phyloP scores from a whole-genome alignment of 2,329 filamentous ascomycete genomes.

The Tolypocladium guangdongense region DNA sequence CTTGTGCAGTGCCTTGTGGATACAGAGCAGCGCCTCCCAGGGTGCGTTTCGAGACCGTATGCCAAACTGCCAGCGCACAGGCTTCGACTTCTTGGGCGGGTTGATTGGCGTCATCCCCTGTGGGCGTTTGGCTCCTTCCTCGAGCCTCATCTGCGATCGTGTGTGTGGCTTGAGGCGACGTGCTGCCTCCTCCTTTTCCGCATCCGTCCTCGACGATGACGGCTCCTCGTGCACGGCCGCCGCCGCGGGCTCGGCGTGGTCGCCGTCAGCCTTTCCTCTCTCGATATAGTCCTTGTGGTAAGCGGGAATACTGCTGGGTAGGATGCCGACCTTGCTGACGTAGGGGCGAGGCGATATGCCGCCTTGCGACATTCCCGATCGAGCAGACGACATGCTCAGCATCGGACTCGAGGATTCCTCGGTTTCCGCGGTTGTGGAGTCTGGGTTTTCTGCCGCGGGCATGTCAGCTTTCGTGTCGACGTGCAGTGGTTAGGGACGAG shows the following conservation, averaged over 20 bases:
- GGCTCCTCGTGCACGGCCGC: constrained; percentile 37
- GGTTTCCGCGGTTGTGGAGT: constrained; percentile 21
- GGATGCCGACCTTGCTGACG: constrained; percentile 78
- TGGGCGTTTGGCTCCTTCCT: constrained; percentile 49
- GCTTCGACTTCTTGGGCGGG: constrained; percentile 61
- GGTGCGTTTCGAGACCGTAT: constrained; percentile 91
- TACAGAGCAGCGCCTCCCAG: constrained; percentile 86
- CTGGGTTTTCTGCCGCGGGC: constrained; percentile 20
- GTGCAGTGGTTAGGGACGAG: neutral
- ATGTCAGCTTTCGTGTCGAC: constrained; percentile 9
- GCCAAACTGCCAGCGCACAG: constrained; percentile 94
- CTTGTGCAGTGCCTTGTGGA: constrained; percentile 82
- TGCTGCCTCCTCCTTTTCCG: constrained; percentile 72
- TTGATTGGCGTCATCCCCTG: constrained; percentile 52
- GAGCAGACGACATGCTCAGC: constrained; percentile 42
- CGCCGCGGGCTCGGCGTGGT: constrained; percentile 29
- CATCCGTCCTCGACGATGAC: constrained; percentile 44
- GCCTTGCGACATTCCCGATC: constrained; percentile 40
- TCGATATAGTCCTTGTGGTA: constrained; percentile 90
- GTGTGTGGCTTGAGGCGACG: constrained; percentile 79
- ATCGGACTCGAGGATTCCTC: constrained; percentile 37
- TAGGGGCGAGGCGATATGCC: constrained; percentile 42
- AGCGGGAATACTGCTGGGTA: constrained; percentile 81
- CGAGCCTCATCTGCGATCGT: constrained; percentile 56
- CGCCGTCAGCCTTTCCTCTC: constrained; percentile 45